Conservation (phyloP, 257 asterid species). For the Ajuga chamaepitys region DNA sequence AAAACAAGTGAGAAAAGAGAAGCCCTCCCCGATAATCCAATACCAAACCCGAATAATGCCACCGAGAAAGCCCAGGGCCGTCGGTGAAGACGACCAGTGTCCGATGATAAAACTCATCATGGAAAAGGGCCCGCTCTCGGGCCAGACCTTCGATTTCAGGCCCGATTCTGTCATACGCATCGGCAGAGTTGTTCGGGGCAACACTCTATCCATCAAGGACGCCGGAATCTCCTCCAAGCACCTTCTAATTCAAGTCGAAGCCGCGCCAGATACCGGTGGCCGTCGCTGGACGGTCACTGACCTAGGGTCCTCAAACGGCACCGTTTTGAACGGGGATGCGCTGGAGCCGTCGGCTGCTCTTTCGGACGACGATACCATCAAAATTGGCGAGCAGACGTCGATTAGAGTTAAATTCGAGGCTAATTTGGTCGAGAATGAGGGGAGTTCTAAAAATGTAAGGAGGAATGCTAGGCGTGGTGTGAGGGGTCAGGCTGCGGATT, state of each 20-base stretch:
- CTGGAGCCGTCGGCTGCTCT: constrained; percentile 33
- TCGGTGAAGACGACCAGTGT: constrained; percentile 17
- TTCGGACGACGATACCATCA: constrained; percentile 41
- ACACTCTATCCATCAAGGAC: constrained; percentile 56
- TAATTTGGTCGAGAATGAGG: neutral
- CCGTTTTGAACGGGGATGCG: constrained; percentile 34
- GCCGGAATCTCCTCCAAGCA: constrained; percentile 77
- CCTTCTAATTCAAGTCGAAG: constrained; percentile 27
- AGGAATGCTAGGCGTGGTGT: constrained; percentile 30
- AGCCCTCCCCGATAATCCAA: no score
- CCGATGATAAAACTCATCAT: constrained; percentile 37
- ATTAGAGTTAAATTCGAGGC: constrained; percentile 33
- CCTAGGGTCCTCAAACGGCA: constrained; percentile 71
- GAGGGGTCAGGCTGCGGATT: constrained; percentile 22
- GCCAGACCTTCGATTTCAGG: constrained; percentile 27
- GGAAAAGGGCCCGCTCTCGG: constrained; percentile 58
- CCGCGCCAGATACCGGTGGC: neutral
- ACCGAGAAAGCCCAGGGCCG: constrained; percentile 17
- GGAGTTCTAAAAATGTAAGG: constrained; percentile 11
- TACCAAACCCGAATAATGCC: constrained; percentile 22
- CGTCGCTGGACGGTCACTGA: constrained; percentile 55
- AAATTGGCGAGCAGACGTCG: constrained; percentile 64
- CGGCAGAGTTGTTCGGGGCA: constrained; percentile 72
- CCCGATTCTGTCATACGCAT: constrained; percentile 38
- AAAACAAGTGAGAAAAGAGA: no score